phyloP scores from a whole-genome alignment of 2,329 filamentous ascomycete species.

The Fusarium buharicum region DNA sequence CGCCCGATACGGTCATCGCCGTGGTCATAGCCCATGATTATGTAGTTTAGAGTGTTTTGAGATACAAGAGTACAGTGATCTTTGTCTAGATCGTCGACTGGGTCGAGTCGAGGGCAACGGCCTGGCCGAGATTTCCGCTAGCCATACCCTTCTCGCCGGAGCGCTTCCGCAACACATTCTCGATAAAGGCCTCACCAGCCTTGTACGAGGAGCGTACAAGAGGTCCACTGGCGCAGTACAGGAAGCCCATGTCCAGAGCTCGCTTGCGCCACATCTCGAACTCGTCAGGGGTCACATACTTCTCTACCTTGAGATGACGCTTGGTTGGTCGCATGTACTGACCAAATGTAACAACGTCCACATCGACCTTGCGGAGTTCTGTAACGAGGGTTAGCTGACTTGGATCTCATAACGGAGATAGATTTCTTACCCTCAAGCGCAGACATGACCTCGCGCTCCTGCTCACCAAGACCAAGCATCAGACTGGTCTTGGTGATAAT shows the following conservation, averaged over 20 bases:
- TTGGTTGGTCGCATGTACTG: constrained; percentile 99
- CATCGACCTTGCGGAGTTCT: constrained; percentile 82
- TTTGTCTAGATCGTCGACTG: constrained; percentile 37
- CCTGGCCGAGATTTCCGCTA: constrained; percentile 51
- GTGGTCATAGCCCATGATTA: constrained; percentile 42
- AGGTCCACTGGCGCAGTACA: constrained; percentile 95
- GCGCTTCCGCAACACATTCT: constrained; percentile 94
- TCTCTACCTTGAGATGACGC: constrained; percentile 95
- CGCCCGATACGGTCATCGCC: constrained; percentile 41
- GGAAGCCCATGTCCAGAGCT: constrained; percentile 92
- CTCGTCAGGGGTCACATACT: constrained; percentile 89
- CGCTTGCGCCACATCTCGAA: constrained; percentile 93
- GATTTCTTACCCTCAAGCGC: constrained; percentile 71
- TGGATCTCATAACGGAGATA: background rate
- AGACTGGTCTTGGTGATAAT: constrained; percentile 99
- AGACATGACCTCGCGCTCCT: constrained; percentile 84
- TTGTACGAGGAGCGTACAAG: constrained; percentile 96
- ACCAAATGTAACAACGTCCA: constrained; percentile 98
- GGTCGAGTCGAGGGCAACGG: constrained; percentile 53
- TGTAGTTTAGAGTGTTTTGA: constrained; percentile 30
- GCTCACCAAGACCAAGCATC: constrained; percentile 96
- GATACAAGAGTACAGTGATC: constrained; percentile 11
- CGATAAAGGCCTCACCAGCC: constrained; percentile 97
- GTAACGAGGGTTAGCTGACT: constrained; percentile 25
- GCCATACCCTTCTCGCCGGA: constrained; percentile 57